Percentiles rank a stretch among this genome's conserved stretches.
phyloP scores from a whole-genome alignment of 805 yeast genomes.

The Pichia pseudocactophila region DNA sequence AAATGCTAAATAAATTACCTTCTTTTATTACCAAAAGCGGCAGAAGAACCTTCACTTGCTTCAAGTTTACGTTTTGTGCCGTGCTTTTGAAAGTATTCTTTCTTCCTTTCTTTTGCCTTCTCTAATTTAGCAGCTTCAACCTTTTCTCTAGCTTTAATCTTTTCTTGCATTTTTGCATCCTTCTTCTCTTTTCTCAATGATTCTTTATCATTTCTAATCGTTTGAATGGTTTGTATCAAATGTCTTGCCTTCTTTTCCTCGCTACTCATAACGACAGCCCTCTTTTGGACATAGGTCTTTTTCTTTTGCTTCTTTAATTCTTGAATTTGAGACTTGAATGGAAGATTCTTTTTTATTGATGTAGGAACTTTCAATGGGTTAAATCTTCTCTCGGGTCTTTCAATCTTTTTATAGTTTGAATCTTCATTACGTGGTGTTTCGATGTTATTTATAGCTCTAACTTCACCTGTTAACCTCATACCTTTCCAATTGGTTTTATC shows the following conservation, averaged over 20 bases:
- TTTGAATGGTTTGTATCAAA: conserved; percentile 76
- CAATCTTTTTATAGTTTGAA: conserved; percentile 58
- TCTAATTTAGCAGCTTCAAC: conserved; percentile 60
- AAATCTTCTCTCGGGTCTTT: conserved; percentile 76
- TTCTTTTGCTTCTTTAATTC: conserved; percentile 83
- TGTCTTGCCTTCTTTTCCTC: conserved; percentile 92
- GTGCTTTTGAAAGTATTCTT: conserved; percentile 69
- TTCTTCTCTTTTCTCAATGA: conserved; percentile 66
- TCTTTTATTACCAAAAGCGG: conserved; percentile 24
- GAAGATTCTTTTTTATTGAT: conserved; percentile 64
- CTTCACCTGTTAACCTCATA: conserved; percentile 90
- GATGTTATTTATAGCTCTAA: conserved; percentile 65
- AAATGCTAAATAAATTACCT: conserved; percentile 6
- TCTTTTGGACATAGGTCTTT: conserved; percentile 69
- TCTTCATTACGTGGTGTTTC: conserved; percentile 47
- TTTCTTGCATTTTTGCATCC: conserved; percentile 63
- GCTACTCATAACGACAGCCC: conserved; percentile 89
- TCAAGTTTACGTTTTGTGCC: conserved; percentile 53
- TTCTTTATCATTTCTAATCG: conserved; percentile 80
- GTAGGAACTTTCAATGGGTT: conserved; percentile 84
- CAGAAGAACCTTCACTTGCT: conserved; percentile 18
- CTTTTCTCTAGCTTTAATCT: conserved; percentile 68
- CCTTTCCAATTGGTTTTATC: conserved; percentile 91
- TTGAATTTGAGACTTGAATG: conserved; percentile 86
- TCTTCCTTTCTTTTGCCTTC: conserved; percentile 76